Conservation (phyloP, 2,329 filamentous ascomycete genomes). For the Chrysoporthe deuterocubensis region DNA sequence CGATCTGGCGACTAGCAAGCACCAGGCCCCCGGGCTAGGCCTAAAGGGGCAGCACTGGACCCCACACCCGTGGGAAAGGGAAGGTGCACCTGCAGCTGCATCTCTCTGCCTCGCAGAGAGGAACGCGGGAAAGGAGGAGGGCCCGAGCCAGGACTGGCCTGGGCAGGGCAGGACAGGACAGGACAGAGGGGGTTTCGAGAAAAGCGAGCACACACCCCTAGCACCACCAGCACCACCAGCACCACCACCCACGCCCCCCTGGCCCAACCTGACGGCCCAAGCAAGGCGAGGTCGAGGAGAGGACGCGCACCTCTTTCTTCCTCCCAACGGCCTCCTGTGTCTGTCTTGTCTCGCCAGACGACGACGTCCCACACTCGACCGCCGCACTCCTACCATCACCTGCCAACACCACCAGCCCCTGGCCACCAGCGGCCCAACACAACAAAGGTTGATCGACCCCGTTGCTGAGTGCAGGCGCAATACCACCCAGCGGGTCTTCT, state of each 20-base stretch:
- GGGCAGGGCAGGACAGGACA: not conserved
- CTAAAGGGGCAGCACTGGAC: not conserved
- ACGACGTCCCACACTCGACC: not conserved
- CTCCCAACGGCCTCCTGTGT: not conserved
- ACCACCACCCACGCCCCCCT: not conserved
- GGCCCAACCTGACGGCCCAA: not conserved
- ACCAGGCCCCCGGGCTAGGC: not conserved
- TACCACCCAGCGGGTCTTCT: not conserved
- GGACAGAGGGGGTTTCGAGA: not conserved
- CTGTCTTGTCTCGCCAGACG: slow-evolving; percentile 4
- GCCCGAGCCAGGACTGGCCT: no score
- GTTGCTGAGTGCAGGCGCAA: not conserved
- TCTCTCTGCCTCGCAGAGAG: not conserved
- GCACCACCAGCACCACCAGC: not conserved
- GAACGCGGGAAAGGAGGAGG: not conserved
- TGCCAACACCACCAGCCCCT: not conserved
- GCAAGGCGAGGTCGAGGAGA: not conserved
- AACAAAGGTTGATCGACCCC: not conserved
- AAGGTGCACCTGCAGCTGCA: slow-evolving; percentile 10
- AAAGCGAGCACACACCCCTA: not conserved
- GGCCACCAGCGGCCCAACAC: not conserved
- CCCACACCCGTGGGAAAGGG: slow-evolving; percentile 14
- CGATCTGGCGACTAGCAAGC: not conserved
- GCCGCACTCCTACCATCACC: not conserved
- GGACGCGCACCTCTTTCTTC: not conserved